Evolutionary conservation across 2,329 filamentous ascomycete genomes (phyloP).

Genomic region (Fusarium burgessii): DNA sequence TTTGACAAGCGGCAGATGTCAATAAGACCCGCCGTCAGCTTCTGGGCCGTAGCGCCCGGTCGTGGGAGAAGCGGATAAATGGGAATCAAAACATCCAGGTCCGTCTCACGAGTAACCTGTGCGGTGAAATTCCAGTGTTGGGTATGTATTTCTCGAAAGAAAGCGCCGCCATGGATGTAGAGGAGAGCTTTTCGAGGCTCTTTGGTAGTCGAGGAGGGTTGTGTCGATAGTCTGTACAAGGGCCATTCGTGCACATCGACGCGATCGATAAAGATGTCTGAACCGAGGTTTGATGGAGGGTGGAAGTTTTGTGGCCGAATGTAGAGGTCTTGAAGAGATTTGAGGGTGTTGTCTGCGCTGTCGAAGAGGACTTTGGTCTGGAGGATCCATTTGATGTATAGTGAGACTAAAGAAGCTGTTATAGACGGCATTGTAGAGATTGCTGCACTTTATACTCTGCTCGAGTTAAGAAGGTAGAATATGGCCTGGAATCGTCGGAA

Average conservation of each 20-base stretch:
- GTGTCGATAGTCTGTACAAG: not conserved
- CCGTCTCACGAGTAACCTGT: not conserved
- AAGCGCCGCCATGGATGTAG: not conserved
- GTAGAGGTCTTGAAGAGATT: not conserved
- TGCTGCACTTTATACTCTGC: no score
- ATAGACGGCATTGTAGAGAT: no score
- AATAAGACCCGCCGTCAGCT: not conserved
- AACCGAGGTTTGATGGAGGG: not conserved
- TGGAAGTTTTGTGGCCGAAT: not conserved
- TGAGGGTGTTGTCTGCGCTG: not conserved
- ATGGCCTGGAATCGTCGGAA: no score
- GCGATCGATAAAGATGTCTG: not conserved
- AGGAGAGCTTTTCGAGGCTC: not conserved
- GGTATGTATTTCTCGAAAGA: not conserved
- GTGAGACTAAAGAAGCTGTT: not conserved
- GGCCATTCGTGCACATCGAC: slow-evolving; percentile 10
- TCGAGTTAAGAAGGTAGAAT: no score
- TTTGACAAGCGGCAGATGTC: not conserved
- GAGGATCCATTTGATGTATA: not conserved
- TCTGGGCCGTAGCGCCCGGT: slow-evolving; percentile 1
- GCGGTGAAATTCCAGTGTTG: not conserved
- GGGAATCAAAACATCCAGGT: not conserved
- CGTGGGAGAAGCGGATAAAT: slow-evolving; percentile 9
- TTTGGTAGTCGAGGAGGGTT: not conserved
- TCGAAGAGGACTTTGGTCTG: not conserved